Evolutionary conservation across 2,329 filamentous ascomycete species (phyloP), one percentile per base, ranked within the genome.

Genomic region (Aspergillus udagawae): DNA sequence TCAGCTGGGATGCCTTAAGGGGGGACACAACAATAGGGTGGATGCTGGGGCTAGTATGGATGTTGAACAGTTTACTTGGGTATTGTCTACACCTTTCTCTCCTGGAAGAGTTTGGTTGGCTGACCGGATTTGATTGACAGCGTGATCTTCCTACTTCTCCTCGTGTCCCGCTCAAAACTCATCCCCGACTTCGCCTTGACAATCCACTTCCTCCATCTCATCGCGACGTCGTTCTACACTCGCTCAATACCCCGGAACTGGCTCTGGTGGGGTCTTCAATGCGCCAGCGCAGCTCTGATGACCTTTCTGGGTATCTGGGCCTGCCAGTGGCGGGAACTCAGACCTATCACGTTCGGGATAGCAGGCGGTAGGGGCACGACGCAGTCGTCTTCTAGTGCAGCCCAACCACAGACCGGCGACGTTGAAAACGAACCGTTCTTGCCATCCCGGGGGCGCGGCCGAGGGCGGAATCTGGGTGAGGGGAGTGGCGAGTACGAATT

Each of bases 131-230:
- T 44, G 6, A n/a, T 29, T 27, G 29, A 10, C 69, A 97, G 93
- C 71, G 86, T 91, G 45, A 85, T 95, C 57, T 89, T 91, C 45
- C 88, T 97, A 57, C 85, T 96, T 52, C 77, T 93, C 54, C 80
- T 97, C 57, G 86, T 99, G 64, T 87, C 88, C 21, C 91, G 94
- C 60, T 94, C 89, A 50, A 97, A 97, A 74, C 88, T 97, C 59
- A 90, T 97, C 52, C 91, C 91, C 64, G 94, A 99, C 76, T 99
- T 97, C 73, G 90, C 91, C 32, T 79, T 97, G 25, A 96, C 93
- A 2, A 83, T 97, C 20, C 91, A 96, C 77, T 83, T 90, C 72
- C 79, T 96, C 45, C 90, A 96, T 72, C 83, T 96, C 53, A 62
- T 94, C 67, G 75, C 91, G 67, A 90, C 90, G 28, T 87, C 86